Evolutionary conservation across 805 yeast species (phyloP).

Genomic region (Starmerella potacharoeniae): DNA sequence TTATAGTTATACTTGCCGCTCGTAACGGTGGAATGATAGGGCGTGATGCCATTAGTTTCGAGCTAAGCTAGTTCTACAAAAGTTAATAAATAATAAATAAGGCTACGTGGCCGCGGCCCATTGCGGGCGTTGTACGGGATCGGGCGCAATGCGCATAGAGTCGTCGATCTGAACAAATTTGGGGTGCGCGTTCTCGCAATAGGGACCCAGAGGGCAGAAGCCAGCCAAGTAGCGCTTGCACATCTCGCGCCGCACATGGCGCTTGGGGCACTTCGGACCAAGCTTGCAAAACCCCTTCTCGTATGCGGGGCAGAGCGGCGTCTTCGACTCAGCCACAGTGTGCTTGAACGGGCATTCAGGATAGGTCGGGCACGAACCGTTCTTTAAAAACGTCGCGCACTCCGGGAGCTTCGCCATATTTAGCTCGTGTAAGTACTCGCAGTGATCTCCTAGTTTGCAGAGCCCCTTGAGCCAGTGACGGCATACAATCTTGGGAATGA

Average conservation of each 20-base stretch:
- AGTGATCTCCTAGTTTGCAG: slow-evolving; percentile 91
- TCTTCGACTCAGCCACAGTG: slow-evolving; percentile 11
- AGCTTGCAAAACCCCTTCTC: slow-evolving; percentile 82
- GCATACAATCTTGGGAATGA: slow-evolving; percentile 74
- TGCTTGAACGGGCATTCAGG: slow-evolving; percentile 92
- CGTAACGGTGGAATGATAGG: no score
- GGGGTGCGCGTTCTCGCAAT: slow-evolving; percentile 74
- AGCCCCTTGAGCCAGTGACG: slow-evolving; percentile 97
- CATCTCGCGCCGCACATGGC: slow-evolving; percentile 63
- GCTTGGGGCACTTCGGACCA: slow-evolving; percentile 73
- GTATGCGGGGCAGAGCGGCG: slow-evolving; percentile 62
- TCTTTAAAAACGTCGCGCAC: slow-evolving; percentile 74
- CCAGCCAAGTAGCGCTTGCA: slow-evolving; percentile 82
- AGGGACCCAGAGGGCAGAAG: slow-evolving; percentile 81
- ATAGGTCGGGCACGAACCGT: slow-evolving; percentile 64
- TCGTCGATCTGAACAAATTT: slow-evolving; percentile 39
- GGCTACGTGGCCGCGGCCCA: not conserved
- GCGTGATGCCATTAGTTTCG: no score
- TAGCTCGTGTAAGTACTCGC: slow-evolving; percentile 93
- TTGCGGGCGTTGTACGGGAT: slow-evolving; percentile 14
- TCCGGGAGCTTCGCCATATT: slow-evolving; percentile 94
- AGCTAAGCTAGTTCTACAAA: no score
- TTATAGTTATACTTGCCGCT: no score
- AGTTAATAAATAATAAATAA: slow-evolving; percentile 1
- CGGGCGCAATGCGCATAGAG: slow-evolving; percentile 30